Evolutionary conservation across 2,329 filamentous ascomycete species (phyloP).

Genomic region (Madurella fahalii): DNA sequence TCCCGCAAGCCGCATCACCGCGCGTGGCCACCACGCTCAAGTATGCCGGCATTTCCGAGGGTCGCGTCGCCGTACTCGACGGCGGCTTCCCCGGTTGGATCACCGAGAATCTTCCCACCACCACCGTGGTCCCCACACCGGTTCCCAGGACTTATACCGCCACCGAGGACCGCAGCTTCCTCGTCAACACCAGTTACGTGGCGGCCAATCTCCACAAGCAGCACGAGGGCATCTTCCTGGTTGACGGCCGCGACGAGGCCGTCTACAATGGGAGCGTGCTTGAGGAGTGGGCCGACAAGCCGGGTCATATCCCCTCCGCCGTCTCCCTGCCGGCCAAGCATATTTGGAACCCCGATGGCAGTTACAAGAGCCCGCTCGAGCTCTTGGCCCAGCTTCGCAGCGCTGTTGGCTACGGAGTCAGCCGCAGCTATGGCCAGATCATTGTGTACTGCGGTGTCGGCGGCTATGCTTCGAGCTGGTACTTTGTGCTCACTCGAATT

Average conservation of each 20-base stretch:
- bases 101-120: conserved; percentile 12
- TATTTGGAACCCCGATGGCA: conserved; percentile 20
- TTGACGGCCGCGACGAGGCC: conserved; percentile 16
- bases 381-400: conserved; percentile 13
- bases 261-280: conserved; percentile 20
- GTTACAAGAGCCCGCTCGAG: conserved; percentile 18
- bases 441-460: conserved; percentile 21
- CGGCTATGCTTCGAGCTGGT: conserved; percentile 18
- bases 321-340: conserved; percentile 15
- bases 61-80: conserved; percentile 20
- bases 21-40: conserved; percentile 21
- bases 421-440: conserved; percentile 17
- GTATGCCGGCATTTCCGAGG: conserved; percentile 19
- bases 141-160: conserved; percentile 9
- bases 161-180: conserved; percentile 16
- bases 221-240: conserved; percentile 16
- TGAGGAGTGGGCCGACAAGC: conserved; percentile 18
- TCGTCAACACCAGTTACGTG: conserved; percentile 19
- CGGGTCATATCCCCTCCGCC: conserved; percentile 21
- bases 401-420: conserved; percentile 12
- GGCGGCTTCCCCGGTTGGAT: conserved; percentile 19
- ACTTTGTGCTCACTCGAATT: conserved; percentile 18
- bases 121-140: conserved; percentile 10
- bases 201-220: conserved; percentile 16
- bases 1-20: conserved; percentile 20